Conservation (phyloP, 257 asterid species). For the Plantago major region DNA sequence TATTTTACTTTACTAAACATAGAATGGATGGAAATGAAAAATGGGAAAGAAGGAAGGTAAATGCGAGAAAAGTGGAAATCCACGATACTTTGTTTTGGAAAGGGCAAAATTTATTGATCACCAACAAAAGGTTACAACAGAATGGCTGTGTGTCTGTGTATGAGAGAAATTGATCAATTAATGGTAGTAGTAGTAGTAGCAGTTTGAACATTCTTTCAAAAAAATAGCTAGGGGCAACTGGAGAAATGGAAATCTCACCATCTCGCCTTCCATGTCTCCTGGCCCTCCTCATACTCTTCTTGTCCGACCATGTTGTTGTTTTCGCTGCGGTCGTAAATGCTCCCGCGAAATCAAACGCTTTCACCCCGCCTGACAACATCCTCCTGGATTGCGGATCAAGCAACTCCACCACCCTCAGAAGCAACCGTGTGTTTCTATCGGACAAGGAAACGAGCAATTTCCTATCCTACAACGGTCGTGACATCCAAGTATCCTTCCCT, state of each 20-base stretch:
- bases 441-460: constrained; percentile 38
- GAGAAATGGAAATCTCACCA: constrained; percentile 13
- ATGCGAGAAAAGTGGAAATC: too few relatives aligned
- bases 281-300: constrained; percentile 3
- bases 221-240: background rate
- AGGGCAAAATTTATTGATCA: too few relatives aligned
- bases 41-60: too few relatives aligned
- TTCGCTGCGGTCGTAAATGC: constrained; percentile 29
- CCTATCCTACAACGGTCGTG: constrained; percentile 37
- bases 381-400: constrained; percentile 59
- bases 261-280: constrained; percentile 11
- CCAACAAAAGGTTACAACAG: too few relatives aligned
- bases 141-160: too few relatives aligned
- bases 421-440: constrained; percentile 33
- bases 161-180: too few relatives aligned
- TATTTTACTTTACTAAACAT: too few relatives aligned
- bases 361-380: constrained; percentile 54
- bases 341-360: constrained; percentile 42
- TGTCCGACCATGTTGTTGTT: background rate
- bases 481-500: constrained; percentile 29
- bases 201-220: too few relatives aligned
- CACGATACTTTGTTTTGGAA: too few relatives aligned
- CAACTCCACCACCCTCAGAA: constrained; percentile 27
- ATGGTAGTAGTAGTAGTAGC: too few relatives aligned
- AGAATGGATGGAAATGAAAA: too few relatives aligned